Percentiles rank a stretch among this genome's conserved stretches.
These are phyloP conservation scores for Onygenales sp. DNA, from an alignment of 2,329 filamentous ascomycete species.

Conservation along the genomic window DNA sequence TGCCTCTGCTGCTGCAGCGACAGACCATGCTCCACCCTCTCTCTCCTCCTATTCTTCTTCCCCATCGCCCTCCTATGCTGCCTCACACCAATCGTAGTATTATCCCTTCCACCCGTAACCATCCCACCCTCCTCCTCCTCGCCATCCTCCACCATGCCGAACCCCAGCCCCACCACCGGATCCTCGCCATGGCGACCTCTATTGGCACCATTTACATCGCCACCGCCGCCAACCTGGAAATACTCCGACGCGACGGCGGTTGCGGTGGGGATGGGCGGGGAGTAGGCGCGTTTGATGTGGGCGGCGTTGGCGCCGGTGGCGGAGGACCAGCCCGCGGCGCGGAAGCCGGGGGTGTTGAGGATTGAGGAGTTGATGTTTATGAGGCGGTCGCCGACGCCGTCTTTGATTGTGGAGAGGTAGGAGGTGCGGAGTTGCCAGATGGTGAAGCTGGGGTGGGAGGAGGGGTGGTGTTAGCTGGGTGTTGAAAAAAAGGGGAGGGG, in stretches of 20 bases:
- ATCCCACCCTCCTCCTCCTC: conserved; percentile 55
- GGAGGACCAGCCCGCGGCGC: conserved; percentile 52
- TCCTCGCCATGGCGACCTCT: conserved; percentile 18
- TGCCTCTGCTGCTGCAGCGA: conserved; percentile 13
- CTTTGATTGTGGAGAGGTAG: conserved; percentile 54
- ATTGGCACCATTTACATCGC: conserved; percentile 18
- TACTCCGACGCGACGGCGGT: conserved; percentile 51
- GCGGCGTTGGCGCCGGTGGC: conserved; percentile 34
- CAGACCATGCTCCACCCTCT: conserved; percentile 17
- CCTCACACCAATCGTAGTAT: conserved; percentile 44
- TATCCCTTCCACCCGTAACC: conserved; percentile 47
- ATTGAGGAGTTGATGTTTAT: conserved; percentile 56
- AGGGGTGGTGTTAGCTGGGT: background rate
- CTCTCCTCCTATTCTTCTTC: conserved; percentile 7
- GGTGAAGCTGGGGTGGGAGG: conserved; percentile 42
- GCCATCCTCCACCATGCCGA: conserved; percentile 36
- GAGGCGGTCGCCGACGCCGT: conserved; percentile 56
- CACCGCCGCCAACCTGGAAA: conserved; percentile 39
- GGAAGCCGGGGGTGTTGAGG: conserved; percentile 55
- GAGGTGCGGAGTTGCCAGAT: conserved; percentile 57
- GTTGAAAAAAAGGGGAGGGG: conserved; percentile 1
- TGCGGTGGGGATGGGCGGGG: conserved; percentile 54
- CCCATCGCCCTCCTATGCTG: conserved; percentile 18
- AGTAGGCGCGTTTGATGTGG: conserved; percentile 55
- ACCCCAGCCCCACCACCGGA: conserved; percentile 8